A percentile compares a stretch with the other conserved stretches of the same genome.
Evolutionary conservation across 352 stramenopile species (phyloP).

Genomic region (Thraustochytrium striatum): DNA sequence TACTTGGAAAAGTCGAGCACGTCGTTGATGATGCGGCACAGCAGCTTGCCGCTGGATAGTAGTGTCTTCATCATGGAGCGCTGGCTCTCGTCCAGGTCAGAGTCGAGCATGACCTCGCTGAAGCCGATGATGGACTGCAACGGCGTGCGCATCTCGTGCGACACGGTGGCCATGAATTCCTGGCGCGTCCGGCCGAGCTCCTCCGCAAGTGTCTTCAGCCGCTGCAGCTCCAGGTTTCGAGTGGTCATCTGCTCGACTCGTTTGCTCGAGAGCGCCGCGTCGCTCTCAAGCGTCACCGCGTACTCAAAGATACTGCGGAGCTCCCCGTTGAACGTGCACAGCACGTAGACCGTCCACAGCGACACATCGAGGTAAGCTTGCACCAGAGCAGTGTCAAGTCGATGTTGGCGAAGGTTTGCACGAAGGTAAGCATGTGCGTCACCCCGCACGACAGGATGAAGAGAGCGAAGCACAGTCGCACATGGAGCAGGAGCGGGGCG

Average conservation of each 20-base stretch:
- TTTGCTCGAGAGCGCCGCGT: background rate
- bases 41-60: constrained; percentile 11
- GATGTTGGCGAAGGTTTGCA: background rate
- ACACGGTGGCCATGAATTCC: constrained; percentile 51
- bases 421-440: constrained; percentile 24
- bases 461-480: constrained; percentile 32
- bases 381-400: background rate
- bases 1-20: constrained; percentile 75
- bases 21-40: constrained; percentile 58
- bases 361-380: constrained; percentile 21
- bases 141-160: constrained; percentile 61
- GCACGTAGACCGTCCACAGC: background rate
- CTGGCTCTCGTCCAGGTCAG: constrained; percentile 54
- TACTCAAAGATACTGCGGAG: background rate
- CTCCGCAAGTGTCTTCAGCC: background rate
- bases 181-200: constrained; percentile 3
- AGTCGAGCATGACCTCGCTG: constrained; percentile 68
- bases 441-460: constrained; percentile 35
- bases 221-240: constrained; percentile 2
- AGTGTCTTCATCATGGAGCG: constrained; percentile 44
- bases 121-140: constrained; percentile 72
- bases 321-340: background rate
- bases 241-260: background rate
- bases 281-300: background rate
- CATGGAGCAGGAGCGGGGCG: background rate